Evolutionary conservation across 2,329 filamentous ascomycete species (phyloP), one percentile per base, ranked within the genome.

Genomic region (Colletotrichum liaoningense): DNA sequence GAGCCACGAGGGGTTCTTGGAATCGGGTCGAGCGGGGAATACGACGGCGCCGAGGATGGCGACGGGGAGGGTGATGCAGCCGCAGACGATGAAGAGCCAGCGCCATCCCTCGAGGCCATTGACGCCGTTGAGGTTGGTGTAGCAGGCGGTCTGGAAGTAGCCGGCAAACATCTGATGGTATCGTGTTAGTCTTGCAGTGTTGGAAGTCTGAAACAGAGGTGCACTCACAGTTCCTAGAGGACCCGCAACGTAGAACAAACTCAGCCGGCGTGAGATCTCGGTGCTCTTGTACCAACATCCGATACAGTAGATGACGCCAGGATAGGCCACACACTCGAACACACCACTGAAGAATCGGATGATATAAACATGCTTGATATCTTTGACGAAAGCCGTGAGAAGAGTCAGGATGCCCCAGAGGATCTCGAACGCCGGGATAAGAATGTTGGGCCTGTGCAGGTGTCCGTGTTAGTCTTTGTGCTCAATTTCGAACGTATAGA

Each of bases 391-490:
- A 6, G 79, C 78, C 9, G 79, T 72, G 2, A 89, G 79, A 19
- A 91, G 81, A 0, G 88, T 91, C 72, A 90, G 87, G 33, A 90
- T 79, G 0, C 88, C 88, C 89, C 89, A 91, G 2, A 82, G 78
- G 2, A 90, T 74, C 71, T 90, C 87, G 76, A 89, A 81, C n/a
- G 83, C 81, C 0, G 89, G 88, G 8, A 90, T 84, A 28, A 69
- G 26, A n/a, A 64, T 0, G 87, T 76, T 80, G 83, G 89, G 71
- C 84, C 83, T 80, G 89, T 86, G 0, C 86, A 42, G 19, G 8
- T 16, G 22, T 5, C 14, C 38, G 9, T 33, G 24, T 66, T 11
- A 66, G 30, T 38, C 3, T 14, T 6, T 24, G 5, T 4, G 8
- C 16, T 24, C 28, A 16, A 6, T 30, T 19, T 3, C 26, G 16